Evolutionary conservation across 805 yeast genomes (phyloP).

Genomic region (Pichia ethanolica): DNA sequence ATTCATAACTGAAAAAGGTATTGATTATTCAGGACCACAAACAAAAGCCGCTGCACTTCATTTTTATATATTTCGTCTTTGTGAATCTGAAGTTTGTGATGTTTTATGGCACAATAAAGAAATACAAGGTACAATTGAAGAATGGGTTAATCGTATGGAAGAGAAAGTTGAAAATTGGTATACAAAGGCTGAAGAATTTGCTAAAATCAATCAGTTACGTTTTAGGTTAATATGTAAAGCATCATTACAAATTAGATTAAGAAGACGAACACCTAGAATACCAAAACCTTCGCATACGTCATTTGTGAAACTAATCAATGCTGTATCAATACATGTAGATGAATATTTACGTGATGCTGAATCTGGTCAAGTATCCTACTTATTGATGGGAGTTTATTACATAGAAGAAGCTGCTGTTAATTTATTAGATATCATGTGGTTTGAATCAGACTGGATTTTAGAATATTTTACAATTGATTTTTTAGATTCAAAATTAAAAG

Average conservation of each 20-base stretch:
- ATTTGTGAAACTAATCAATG: slow-evolving; percentile 1
- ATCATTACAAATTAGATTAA: slow-evolving; percentile 8
- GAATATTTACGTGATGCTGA: slow-evolving; percentile 10
- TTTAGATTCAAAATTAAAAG: slow-evolving; percentile 4
- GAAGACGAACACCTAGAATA: slow-evolving; percentile 11
- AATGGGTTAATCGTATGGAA: slow-evolving; percentile 9
- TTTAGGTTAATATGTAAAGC: slow-evolving; percentile 10
- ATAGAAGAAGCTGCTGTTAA: slow-evolving; percentile 8
- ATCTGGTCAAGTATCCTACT: slow-evolving; percentile 9
- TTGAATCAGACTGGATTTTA: slow-evolving; percentile 10
- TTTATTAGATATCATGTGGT: slow-evolving; percentile 11
- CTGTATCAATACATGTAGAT: slow-evolving; percentile 3
- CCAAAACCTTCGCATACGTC: slow-evolving; percentile 4
- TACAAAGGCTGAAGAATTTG: slow-evolving; percentile 11
- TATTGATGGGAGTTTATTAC: slow-evolving; percentile 9
- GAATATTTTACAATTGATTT: slow-evolving; percentile 5
- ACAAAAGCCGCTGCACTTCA: slow-evolving; percentile 14
- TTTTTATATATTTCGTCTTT: slow-evolving; percentile 8
- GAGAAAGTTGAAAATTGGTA: slow-evolving; percentile 9
- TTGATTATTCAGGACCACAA: slow-evolving; percentile 12
- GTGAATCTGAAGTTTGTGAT: slow-evolving; percentile 12
- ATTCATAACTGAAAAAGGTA: slow-evolving; percentile 9
- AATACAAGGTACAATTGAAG: not conserved
- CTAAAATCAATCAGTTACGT: slow-evolving; percentile 11
- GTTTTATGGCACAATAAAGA: slow-evolving; percentile 11